A percentile compares a stretch with the other conserved stretches of the same genome.
Conservation (phyloP, 441 rosid species). For the Jatropha multifida region DNA sequence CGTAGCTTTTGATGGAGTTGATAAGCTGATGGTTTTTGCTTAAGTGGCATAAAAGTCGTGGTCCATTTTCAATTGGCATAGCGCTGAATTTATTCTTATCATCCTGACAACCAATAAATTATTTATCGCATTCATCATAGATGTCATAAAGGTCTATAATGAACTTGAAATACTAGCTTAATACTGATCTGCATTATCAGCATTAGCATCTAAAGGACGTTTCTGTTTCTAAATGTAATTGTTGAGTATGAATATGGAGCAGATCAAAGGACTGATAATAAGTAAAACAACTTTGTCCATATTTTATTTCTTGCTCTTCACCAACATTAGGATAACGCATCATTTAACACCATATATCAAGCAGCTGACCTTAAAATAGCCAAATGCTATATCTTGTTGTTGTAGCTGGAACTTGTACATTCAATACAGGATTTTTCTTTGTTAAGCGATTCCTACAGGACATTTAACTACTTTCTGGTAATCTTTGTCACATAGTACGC, state of each 20-base stretch:
- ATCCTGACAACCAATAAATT: not conserved
- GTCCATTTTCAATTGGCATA: not conserved
- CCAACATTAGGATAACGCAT: not conserved
- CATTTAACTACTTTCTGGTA: too few relatives aligned
- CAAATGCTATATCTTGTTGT: not conserved
- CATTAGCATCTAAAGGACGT: not conserved
- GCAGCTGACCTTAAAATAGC: not conserved
- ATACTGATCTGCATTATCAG: not conserved
- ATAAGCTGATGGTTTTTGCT: conserved; percentile 6
- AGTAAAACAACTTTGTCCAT: not conserved
- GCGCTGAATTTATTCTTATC: too few relatives aligned
- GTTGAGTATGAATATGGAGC: not conserved
- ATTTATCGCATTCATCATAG: not conserved
- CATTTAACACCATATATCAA: not conserved
- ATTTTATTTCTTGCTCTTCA: not conserved
- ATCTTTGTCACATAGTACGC: not conserved
- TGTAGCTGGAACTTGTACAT: not conserved
- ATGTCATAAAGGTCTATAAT: not conserved
- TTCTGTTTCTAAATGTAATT: not conserved
- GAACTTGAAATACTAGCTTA: not conserved
- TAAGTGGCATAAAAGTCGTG: not conserved
- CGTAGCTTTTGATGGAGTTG: conserved; percentile 1
- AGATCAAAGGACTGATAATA: not conserved
- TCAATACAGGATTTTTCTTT: not conserved
- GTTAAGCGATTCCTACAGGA: not conserved